These are phyloP conservation scores for Hirsutella rhossiliensis DNA, from an alignment of 2,329 filamentous ascomycete genomes.

Conservation along the genomic window DNA sequence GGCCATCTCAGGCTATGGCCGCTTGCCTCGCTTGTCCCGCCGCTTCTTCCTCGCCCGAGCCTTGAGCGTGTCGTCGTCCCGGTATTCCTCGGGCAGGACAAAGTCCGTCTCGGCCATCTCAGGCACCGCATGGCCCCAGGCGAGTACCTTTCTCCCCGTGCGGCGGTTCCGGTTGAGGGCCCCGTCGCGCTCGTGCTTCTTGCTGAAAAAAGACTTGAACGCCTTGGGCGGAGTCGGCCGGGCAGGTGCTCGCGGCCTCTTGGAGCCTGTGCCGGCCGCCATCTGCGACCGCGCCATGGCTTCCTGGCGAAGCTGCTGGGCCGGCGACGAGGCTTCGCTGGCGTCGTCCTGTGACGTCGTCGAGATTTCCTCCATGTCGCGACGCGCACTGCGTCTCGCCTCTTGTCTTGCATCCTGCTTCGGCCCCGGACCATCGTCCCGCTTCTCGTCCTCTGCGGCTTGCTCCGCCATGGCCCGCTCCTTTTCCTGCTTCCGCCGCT, in stretches of 20 bases:
- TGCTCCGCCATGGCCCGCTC: conserved; percentile 39
- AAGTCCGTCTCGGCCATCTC: conserved; percentile 64
- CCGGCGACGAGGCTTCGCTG: conserved; percentile 28
- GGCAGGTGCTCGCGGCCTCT: conserved; percentile 16
- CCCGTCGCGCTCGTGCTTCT: conserved; percentile 66
- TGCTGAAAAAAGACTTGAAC: conserved; percentile 79
- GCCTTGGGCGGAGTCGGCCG: conserved; percentile 26
- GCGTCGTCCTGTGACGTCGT: conserved; percentile 45
- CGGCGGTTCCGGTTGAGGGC: conserved; percentile 64
- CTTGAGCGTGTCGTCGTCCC: conserved; percentile 42
- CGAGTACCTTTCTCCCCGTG: conserved; percentile 55
- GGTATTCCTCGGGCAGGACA: conserved; percentile 54
- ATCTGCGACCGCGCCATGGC: conserved; percentile 42
- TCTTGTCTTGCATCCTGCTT: conserved; percentile 15
- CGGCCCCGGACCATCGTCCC: conserved; percentile 21
- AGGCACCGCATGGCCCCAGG: conserved; percentile 74
- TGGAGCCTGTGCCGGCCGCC: conserved; percentile 13
- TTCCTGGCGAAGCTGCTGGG: conserved; percentile 66
- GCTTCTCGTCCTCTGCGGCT: conserved; percentile 17
- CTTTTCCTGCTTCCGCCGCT: conserved; percentile 64
- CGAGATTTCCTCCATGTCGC: conserved; percentile 6
- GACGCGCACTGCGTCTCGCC: conserved; percentile 16
- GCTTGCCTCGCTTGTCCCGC: neutral
- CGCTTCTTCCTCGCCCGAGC: conserved; percentile 12
- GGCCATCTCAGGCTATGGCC: too few relatives aligned